Base-by-base conservation (phyloP, 176 grass and related monocot species). In the Poa annua region DNA sequence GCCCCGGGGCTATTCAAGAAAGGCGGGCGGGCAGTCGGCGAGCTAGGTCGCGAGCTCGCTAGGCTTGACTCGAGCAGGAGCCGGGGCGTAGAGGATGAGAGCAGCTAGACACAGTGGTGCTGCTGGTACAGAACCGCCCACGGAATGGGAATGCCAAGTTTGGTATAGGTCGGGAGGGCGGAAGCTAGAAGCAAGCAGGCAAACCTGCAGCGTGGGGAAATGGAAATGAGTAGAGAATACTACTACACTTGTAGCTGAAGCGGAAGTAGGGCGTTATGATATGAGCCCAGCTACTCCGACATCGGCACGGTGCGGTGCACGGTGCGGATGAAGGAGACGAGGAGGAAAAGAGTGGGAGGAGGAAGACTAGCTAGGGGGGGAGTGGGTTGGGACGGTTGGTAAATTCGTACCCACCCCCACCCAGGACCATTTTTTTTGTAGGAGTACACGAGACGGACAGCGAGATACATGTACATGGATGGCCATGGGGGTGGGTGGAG, bases 81-180 rank as follows among this genome's bases (percentile, higher is more conserved):
- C 35, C 4, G 6, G n/a, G 11, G 24, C 8, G 38, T 19, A 22
- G 39, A 20, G 21, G 32, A 35, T 3, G 56, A 11, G 22, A 19
- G 10, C 3, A 21, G 54, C 0, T 15, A 57, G 20, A 22, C n/a
- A 9, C 8, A 56, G 32, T 9, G 5, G 32, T 56, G 13, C 19
- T 41, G 6, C 8, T 1, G 39, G 2, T 20, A 11, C 38, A 3
- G 57, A 67, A 34, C 15, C 74, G 49, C 35, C 35, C 71, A 80
- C 59, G 54, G 86, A 10, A 47, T 71, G 55, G 52, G 86, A 11
- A 39, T 72, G 56, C 45, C 60, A 20, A 6, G 60, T 71, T 76
- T 66, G 51, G 61, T 76, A 67, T 17, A 11, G 71, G 36, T 26
- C 70, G 60, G 33, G 26, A 9, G 4, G 21, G 24, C 15, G 10